Conservation (phyloP, 2,329 filamentous ascomycete species). For the Arthrocladium fulminans region DNA sequence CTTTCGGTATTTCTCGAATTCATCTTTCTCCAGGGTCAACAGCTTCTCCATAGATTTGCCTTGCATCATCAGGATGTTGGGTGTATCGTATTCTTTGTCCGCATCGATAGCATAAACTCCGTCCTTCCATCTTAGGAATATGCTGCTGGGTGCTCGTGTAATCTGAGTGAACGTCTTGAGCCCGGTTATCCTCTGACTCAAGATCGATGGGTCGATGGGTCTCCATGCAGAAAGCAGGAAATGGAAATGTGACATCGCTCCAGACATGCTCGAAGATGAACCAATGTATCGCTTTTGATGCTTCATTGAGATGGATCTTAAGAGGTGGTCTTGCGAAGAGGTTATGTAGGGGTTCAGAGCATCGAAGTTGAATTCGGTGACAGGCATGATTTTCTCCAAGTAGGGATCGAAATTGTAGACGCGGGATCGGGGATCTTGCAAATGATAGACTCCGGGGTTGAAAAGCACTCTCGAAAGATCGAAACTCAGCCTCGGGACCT, state of each 20-base stretch:
- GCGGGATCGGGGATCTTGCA: slow-evolving; percentile 77
- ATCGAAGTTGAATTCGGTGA: slow-evolving; percentile 83
- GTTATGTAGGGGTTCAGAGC: slow-evolving; percentile 81
- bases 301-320: slow-evolving; percentile 54
- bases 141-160: slow-evolving; percentile 62
- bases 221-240: slow-evolving; percentile 82
- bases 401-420: slow-evolving; percentile 98
- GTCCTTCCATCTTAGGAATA: slow-evolving; percentile 73
- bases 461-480: slow-evolving; percentile 86
- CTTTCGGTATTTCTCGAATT: slow-evolving; percentile 77
- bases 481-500: slow-evolving; percentile 22
- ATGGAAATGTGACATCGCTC: slow-evolving; percentile 80
- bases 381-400: slow-evolving; percentile 84
- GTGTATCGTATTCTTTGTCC: slow-evolving; percentile 80
- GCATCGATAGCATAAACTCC: slow-evolving; percentile 91
- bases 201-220: slow-evolving; percentile 53
- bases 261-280: slow-evolving; percentile 95
- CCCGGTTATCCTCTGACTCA: slow-evolving; percentile 42
- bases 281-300: slow-evolving; percentile 74
- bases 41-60: slow-evolving; percentile 97
- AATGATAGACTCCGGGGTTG: slow-evolving; percentile 83
- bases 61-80: slow-evolving; percentile 81
- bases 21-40: slow-evolving; percentile 68
- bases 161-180: slow-evolving; percentile 60
- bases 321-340: slow-evolving; percentile 69